Conservation (phyloP, 2,329 filamentous ascomycete species). For the Immersiporthe knoxdaviesiana region DNA sequence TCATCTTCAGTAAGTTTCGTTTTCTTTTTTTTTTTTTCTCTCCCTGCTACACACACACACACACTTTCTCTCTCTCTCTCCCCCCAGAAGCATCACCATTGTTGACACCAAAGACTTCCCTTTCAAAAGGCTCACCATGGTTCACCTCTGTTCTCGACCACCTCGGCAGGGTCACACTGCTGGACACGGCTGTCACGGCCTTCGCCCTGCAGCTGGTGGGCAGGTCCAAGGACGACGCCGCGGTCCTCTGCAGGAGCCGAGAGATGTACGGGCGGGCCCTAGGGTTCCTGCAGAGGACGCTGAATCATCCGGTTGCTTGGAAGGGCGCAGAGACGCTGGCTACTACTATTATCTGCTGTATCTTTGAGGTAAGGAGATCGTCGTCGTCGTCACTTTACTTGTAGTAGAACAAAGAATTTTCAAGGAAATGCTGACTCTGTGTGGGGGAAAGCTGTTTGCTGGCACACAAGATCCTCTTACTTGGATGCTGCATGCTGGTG, state of each 20-base stretch:
- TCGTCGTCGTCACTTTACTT: not conserved
- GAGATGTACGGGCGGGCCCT: constrained; percentile 45
- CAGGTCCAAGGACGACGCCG: constrained; percentile 38
- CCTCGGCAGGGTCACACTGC: constrained; percentile 41
- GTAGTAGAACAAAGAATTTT: too few species aligned
- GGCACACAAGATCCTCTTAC: constrained; percentile 42
- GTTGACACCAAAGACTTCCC: not conserved
- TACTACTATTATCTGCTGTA: constrained; percentile 45
- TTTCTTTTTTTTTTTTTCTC: not conserved
- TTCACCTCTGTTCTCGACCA: constrained; percentile 35
- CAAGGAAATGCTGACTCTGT: not conserved
- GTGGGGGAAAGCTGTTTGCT: constrained; percentile 42
- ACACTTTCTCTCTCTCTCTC: too few species aligned
- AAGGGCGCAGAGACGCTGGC: constrained; percentile 46
- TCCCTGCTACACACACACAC: too few species aligned
- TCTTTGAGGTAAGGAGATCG: constrained; percentile 45
- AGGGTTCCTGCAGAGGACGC: constrained; percentile 40
- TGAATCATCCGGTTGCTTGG: constrained; percentile 45
- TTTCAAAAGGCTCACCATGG: constrained; percentile 31
- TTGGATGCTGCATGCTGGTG: constrained; percentile 46
- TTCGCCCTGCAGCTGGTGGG: constrained; percentile 44
- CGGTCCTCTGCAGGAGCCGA: constrained; percentile 41
- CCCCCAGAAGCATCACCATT: too few species aligned
- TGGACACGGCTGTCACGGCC: constrained; percentile 45
- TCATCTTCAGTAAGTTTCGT: constrained; percentile 4